Evolutionary conservation across 805 yeast genomes (phyloP), one percentile per base, ranked within the genome.

Genomic region (Ogataea wickerhamii): DNA sequence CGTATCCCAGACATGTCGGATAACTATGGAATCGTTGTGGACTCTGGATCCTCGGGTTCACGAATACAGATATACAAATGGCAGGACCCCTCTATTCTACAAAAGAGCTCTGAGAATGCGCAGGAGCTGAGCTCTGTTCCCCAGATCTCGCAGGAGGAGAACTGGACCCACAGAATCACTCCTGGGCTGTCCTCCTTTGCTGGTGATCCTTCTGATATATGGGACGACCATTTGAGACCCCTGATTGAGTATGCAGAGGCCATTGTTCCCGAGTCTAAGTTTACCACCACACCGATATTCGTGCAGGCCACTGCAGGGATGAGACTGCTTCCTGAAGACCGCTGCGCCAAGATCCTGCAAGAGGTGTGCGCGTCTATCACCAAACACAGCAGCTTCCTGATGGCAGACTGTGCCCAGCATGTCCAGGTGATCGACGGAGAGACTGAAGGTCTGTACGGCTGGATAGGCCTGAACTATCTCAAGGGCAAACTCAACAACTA

Each of bases 251-350:
- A 78, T 57, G 97, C 96, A 0, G 74, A 77, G 49, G 58, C 63
- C 4, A 73, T 83, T 17, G 77, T 93, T 6, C 98, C 98, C 0
- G 52, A 56, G 21, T 71, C 71, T 0, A 68, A 74, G 38, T 76
- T 78, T 47, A 44, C 58, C 1, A 74, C 75, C 4, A 91, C 98
- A 0, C 98, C 98, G 0, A 73, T 93, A 1, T 93, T 79, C 49
- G 76, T 93, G n/a, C 76, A 86, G 49, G 95, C 98, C 3, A 93
- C 98, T 0, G 98, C 98, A 4, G 98, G 98, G 2, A 87, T 93
- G 95, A 73, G 98, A 45, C 64, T 93, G 28, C 56, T 91, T 31
- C 76, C 82, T 0, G 67, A 68, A 23, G 58, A 63, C 13, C 73
- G 75, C 33, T 80, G 80, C 44, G 53, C 67, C 6, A 64, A 57